Conservation (phyloP, 352 stramenopile genomes). For the Phytophthora sp. region DNA sequence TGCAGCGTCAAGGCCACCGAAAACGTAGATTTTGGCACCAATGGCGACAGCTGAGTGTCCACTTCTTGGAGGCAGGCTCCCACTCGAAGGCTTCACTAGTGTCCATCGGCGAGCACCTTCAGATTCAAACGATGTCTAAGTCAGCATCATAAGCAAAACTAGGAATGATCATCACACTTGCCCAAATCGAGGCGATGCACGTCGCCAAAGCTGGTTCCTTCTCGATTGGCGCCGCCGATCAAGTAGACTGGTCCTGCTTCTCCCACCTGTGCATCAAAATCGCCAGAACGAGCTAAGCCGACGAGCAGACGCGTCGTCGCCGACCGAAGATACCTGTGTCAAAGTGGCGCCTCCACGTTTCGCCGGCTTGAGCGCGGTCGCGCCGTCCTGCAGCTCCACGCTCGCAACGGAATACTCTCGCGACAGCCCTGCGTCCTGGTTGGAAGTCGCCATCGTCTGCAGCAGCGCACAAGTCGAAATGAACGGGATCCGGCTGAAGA, state of each 20-base stretch:
- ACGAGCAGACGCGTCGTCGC: background rate
- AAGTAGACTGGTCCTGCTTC: conserved; percentile 51
- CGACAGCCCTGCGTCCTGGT: background rate
- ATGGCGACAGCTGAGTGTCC: conserved; percentile 65
- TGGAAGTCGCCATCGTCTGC: background rate
- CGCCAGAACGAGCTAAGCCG: background rate
- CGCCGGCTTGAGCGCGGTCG: conserved; percentile 14
- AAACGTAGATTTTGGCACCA: conserved; percentile 52
- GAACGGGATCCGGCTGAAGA: conserved; percentile 13
- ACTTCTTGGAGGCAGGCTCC: conserved; percentile 51
- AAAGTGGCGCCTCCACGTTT: conserved; percentile 58
- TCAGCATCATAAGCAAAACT: background rate
- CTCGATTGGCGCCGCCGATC: conserved; percentile 64
- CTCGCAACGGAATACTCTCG: conserved; percentile 1
- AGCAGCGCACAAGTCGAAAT: conserved; percentile 15
- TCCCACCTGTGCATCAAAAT: conserved; percentile 19
- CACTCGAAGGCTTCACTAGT: conserved; percentile 13
- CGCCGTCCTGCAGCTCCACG: conserved; percentile 1
- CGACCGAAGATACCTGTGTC: conserved; percentile 39
- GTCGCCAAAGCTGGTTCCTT: conserved; percentile 58
- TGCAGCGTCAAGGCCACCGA: conserved; percentile 60
- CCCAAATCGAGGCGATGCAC: conserved; percentile 62
- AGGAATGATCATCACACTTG: conserved; percentile 19
- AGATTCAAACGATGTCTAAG: background rate
- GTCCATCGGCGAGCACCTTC: conserved; percentile 29